A percentile compares a stretch with the other conserved stretches of the same genome.
phyloP scores from a whole-genome alignment of 805 yeast species.

The Kluyveromyces wickerhamii region DNA sequence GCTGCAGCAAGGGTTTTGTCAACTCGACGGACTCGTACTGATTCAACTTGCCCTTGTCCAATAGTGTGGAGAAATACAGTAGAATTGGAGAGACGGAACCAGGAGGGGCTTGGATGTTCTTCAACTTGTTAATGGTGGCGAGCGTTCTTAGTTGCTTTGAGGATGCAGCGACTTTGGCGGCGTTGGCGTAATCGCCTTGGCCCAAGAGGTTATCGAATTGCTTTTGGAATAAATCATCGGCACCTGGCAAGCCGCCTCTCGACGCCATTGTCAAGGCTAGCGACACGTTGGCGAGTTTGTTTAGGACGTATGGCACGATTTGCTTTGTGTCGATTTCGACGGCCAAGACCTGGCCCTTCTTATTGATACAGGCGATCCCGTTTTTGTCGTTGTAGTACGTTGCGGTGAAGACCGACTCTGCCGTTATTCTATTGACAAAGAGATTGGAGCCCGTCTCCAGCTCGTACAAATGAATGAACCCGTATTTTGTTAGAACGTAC shows the following conservation, averaged over 20 bases:
- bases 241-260: conserved; percentile 96
- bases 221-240: conserved; percentile 82
- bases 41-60: conserved; percentile 89
- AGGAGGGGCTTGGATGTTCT: conserved; percentile 82
- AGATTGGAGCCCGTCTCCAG: conserved; percentile 86
- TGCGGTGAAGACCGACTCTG: conserved; percentile 91
- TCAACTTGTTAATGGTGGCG: conserved; percentile 87
- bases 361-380: conserved; percentile 90
- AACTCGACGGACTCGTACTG: conserved; percentile 89
- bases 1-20: conserved; percentile 92
- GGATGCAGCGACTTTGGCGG: conserved; percentile 95
- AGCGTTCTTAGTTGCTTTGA: conserved; percentile 90
- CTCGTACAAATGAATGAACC: conserved; percentile 93
- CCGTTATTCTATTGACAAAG: conserved; percentile 92
- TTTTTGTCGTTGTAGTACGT: conserved; percentile 58
- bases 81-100: conserved; percentile 92
- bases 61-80: conserved; percentile 82
- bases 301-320: conserved; percentile 82
- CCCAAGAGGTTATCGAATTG: conserved; percentile 82
- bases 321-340: conserved; percentile 82
- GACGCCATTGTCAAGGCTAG: conserved; percentile 85
- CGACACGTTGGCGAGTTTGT: conserved; percentile 76
- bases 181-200: conserved; percentile 81
- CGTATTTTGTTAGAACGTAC: conserved; percentile 88
- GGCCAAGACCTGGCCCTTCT: conserved; percentile 89